Evolutionary conservation across 108 stramenopile species (phyloP).

Genomic region (Chaetoceros muelleri): DNA sequence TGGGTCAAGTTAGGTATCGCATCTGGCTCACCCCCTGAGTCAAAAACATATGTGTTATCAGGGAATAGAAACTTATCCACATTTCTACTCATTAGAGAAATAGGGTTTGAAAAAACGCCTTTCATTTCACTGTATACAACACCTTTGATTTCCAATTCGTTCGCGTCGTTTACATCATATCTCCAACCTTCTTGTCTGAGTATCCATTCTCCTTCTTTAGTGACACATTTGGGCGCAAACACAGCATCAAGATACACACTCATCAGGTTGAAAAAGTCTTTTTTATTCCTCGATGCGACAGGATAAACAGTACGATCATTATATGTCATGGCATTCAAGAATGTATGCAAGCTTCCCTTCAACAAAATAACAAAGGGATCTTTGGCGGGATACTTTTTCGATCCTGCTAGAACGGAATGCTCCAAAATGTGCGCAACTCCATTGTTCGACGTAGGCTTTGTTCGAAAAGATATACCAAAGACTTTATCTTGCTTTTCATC

Average conservation of each 20-base stretch:
- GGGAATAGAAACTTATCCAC: conserved; percentile 77
- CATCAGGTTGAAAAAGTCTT: conserved; percentile 79
- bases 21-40: conserved; percentile 82
- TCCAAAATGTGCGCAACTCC: conserved; percentile 91
- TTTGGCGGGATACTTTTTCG: conserved; percentile 77
- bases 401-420: conserved; percentile 88
- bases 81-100: conserved; percentile 52
- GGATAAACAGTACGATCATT: conserved; percentile 92
- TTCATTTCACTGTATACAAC: conserved; percentile 93
- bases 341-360: conserved; percentile 86
- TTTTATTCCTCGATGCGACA: conserved; percentile 59
- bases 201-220: conserved; percentile 57
- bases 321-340: conserved; percentile 90
- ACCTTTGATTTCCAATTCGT: conserved; percentile 61
- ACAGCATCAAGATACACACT: conserved; percentile 92
- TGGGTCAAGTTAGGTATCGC: conserved; percentile 74
- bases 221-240: conserved; percentile 72
- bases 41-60: conserved; percentile 70
- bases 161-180: conserved; percentile 50
- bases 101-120: conserved; percentile 82
- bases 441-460: conserved; percentile 63
- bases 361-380: conserved; percentile 90
- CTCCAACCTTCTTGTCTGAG: conserved; percentile 94
- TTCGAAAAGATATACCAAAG: conserved; percentile 93
- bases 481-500: conserved; percentile 77